Conservation (phyloP, 495 filamentous ascomycete species). For the Hypoxylon intermedium region DNA sequence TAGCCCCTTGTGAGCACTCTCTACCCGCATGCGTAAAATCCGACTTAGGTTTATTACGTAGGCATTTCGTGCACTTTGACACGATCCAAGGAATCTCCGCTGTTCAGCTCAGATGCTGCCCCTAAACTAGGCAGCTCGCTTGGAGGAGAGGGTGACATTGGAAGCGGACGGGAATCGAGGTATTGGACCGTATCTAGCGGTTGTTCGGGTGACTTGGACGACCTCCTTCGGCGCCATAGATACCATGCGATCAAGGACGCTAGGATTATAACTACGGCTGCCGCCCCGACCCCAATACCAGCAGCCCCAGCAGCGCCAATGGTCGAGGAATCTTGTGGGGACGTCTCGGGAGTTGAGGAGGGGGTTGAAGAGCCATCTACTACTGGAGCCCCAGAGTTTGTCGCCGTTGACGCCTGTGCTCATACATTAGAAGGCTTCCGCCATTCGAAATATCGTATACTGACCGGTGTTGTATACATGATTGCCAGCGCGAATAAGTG, state of each 20-base stretch:
- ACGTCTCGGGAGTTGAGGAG: not conserved
- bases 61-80: not conserved
- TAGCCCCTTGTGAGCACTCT: no score
- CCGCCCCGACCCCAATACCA: slow-evolving; percentile 29
- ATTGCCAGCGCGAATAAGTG: slow-evolving; percentile 40
- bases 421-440: not conserved
- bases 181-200: not conserved
- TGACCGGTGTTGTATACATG: slow-evolving; percentile 36
- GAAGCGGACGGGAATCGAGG: not conserved
- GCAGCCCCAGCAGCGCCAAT: slow-evolving; percentile 16
- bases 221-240: slow-evolving; percentile 11
- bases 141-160: not conserved
- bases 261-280: slow-evolving; percentile 15
- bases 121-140: not conserved
- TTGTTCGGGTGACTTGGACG: not conserved
- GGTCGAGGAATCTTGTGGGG: not conserved
- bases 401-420: slow-evolving; percentile 5
- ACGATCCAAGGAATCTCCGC: not conserved
- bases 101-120: not conserved
- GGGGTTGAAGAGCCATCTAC: not conserved
- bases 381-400: slow-evolving; percentile 1
- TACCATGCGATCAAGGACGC: slow-evolving; percentile 11
- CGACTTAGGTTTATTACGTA: not conserved
- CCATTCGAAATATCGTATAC: not conserved
- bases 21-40: no score